phyloP scores from a whole-genome alignment of 2,329 filamentous ascomycete genomes.

The Chaetomiaceae sp. region DNA sequence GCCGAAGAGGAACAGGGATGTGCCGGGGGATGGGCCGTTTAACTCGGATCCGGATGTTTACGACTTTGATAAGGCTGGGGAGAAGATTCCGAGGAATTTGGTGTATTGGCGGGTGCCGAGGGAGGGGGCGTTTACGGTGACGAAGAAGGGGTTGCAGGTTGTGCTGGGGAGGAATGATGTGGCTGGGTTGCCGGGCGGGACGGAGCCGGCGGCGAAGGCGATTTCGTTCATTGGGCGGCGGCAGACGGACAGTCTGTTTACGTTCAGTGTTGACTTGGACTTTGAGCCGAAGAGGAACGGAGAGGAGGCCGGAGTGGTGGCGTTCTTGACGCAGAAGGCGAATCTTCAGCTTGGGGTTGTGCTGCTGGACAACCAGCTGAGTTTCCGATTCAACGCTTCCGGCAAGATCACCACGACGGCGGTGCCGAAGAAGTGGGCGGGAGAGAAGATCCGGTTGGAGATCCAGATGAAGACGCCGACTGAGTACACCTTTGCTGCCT shows the following conservation, averaged over 20 bases:
- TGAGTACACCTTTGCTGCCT: slow-evolving; percentile 31
- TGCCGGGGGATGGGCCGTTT: slow-evolving; percentile 40
- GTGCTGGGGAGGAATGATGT: slow-evolving; percentile 29
- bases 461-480: slow-evolving; percentile 30
- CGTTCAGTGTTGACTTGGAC: slow-evolving; percentile 30
- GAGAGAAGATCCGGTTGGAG: slow-evolving; percentile 28
- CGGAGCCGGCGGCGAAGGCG: slow-evolving; percentile 22
- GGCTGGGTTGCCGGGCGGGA: slow-evolving; percentile 21
- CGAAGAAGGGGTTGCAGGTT: slow-evolving; percentile 26
- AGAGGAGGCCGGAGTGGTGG: slow-evolving; percentile 33
- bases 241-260: slow-evolving; percentile 33
- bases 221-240: slow-evolving; percentile 32
- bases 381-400: slow-evolving; percentile 23
- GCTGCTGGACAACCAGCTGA: slow-evolving; percentile 17
- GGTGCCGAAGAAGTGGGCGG: slow-evolving; percentile 27
- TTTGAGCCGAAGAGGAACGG: slow-evolving; percentile 26
- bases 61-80: slow-evolving; percentile 37
- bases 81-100: slow-evolving; percentile 29
- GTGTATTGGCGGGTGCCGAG: slow-evolving; percentile 34
- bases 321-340: slow-evolving; percentile 33
- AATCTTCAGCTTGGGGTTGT: slow-evolving; percentile 34
- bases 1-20: slow-evolving; percentile 31
- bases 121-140: slow-evolving; percentile 24
- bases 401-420: slow-evolving; percentile 11
- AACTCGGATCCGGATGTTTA: slow-evolving; percentile 41